These are phyloP conservation scores for Fistulifera solaris DNA, from an alignment of 108 stramenopile species.

Conservation along the genomic window DNA sequence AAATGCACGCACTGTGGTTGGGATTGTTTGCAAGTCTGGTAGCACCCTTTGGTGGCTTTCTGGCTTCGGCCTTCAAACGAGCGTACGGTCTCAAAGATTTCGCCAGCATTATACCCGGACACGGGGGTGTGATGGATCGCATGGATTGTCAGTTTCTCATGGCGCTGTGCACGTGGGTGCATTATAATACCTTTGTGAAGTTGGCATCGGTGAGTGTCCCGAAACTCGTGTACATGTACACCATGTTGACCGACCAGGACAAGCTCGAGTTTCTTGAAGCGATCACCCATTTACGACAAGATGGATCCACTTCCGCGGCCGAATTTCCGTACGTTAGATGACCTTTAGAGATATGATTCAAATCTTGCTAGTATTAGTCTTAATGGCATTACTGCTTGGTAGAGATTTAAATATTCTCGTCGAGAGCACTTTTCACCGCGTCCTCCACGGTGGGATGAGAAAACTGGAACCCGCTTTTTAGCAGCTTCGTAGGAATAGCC, in stretches of 20 bases:
- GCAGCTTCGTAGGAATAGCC: conserved; percentile 28
- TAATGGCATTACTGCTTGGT: too few relatives aligned
- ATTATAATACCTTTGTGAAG: conserved; percentile 92
- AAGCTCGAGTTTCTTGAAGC: conserved; percentile 28
- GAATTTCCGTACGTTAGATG: too few relatives aligned
- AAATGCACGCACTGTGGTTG: conserved; percentile 82
- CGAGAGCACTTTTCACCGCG: conserved; percentile 35
- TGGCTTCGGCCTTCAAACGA: conserved; percentile 94
- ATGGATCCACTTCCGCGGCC: too few relatives aligned
- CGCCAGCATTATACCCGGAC: conserved; percentile 91
- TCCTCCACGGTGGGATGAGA: conserved; percentile 30
- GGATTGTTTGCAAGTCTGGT: conserved; percentile 86
- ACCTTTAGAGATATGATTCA: too few relatives aligned
- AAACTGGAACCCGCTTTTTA: conserved; percentile 38
- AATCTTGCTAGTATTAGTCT: too few relatives aligned
- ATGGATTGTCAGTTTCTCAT: conserved; percentile 98
- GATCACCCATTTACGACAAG: conserved; percentile 4
- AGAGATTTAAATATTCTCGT: conserved; percentile 21
- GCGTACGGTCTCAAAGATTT: conserved; percentile 97
- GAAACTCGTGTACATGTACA: conserved; percentile 77
- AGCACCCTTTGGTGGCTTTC: conserved; percentile 97
- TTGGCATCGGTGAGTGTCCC: conserved; percentile 74
- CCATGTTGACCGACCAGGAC: conserved; percentile 40
- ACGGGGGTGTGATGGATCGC: conserved; percentile 97
- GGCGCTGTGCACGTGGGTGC: conserved; percentile 93